Conservation (phyloP, 1,139 yeast genomes). For the Diutina sp. region DNA sequence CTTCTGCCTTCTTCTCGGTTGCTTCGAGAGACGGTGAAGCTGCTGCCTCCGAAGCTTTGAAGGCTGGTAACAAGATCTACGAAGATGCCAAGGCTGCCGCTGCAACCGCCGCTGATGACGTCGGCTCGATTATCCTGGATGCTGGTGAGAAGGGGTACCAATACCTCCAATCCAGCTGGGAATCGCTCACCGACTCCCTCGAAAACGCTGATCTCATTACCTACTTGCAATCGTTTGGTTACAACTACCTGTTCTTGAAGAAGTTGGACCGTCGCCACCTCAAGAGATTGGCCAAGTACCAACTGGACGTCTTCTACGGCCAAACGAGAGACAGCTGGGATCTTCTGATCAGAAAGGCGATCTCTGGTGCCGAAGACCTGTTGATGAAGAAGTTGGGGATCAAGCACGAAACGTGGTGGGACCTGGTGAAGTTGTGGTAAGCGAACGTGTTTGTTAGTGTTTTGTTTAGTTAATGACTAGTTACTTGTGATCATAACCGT, state of each 20-base stretch:
- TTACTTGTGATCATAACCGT: not conserved
- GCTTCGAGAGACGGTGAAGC: not conserved
- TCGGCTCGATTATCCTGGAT: not conserved
- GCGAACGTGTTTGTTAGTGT: not conserved
- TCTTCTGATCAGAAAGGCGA: not conserved
- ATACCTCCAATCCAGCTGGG: constrained; percentile 7
- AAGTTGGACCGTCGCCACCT: constrained; percentile 32
- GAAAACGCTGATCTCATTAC: constrained; percentile 39
- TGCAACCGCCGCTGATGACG: not conserved
- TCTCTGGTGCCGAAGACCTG: not conserved
- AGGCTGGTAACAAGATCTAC: not conserved
- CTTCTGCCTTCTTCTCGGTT: not conserved
- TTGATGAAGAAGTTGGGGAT: constrained; percentile 1
- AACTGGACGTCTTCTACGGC: constrained; percentile 9
- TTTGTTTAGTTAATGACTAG: not conserved
- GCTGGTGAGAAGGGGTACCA: constrained; percentile 5
- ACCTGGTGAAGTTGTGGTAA: not conserved
- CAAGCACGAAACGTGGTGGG: constrained; percentile 1
- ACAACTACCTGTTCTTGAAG: constrained; percentile 18
- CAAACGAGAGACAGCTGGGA: not conserved
- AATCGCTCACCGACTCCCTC: constrained; percentile 22
- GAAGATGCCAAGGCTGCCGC: not conserved
- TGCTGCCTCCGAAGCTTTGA: constrained; percentile 4
- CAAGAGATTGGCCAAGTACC: constrained; percentile 31
- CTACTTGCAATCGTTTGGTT: constrained; percentile 42